These are phyloP conservation scores for Paulownia fortunei DNA, from an alignment of 257 asterid genomes.

Conservation along the genomic window DNA sequence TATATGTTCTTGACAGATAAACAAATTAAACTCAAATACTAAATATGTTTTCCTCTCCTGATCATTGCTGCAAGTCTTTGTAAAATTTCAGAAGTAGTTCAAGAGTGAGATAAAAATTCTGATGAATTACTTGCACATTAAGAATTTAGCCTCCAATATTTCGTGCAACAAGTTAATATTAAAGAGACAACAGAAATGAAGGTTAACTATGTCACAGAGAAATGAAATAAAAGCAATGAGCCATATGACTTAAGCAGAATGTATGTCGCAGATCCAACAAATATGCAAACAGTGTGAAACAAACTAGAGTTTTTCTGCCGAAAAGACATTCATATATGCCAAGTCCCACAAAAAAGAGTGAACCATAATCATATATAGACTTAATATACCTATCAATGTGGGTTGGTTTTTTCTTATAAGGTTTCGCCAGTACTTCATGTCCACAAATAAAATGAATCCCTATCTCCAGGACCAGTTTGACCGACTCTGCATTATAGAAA, in stretches of 20 bases:
- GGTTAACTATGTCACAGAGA: too few relatives aligned
- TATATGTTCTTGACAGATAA: too few relatives aligned
- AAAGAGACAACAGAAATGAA: not conserved
- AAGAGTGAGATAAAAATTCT: not conserved
- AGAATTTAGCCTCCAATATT: not conserved
- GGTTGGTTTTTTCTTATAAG: constrained; percentile 59
- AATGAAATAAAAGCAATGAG: not conserved
- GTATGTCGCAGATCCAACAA: not conserved
- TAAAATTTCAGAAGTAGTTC: not conserved
- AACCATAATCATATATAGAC: not conserved
- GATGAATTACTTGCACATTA: not conserved
- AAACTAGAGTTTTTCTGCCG: not conserved
- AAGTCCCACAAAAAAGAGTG: not conserved
- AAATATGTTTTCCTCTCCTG: constrained; percentile 34
- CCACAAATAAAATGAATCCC: constrained; percentile 72
- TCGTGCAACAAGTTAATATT: not conserved
- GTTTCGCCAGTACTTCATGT: constrained; percentile 71
- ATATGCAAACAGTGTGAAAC: not conserved
- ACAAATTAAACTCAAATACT: too few relatives aligned
- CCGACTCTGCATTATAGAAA: constrained; percentile 59
- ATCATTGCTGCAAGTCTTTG: constrained; percentile 3
- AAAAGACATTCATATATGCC: not conserved
- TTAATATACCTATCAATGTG: constrained; percentile 54
- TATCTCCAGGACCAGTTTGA: constrained; percentile 59
- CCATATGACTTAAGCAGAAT: not conserved